Conservation (phyloP, 2,329 filamentous ascomycete species). For the Penicillium brevicompactum region DNA sequence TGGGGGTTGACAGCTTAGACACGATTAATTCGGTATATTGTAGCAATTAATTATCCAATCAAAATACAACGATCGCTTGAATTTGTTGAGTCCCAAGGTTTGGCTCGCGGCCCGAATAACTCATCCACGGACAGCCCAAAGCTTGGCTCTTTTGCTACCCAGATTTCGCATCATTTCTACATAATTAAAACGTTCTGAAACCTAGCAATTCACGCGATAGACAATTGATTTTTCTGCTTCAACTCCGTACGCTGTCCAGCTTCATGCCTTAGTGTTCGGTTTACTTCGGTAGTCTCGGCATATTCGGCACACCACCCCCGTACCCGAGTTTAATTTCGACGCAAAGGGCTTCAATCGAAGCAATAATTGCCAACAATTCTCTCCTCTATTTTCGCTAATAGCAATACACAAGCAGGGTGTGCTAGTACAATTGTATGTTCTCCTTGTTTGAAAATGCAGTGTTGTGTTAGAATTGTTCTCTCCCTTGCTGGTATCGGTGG, state of each 20-base stretch:
- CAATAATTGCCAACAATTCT: conserved; percentile 16
- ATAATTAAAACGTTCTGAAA: neutral
- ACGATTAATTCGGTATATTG: conserved; percentile 12
- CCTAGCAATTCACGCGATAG: no score
- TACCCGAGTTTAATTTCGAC: neutral
- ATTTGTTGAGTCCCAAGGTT: conserved; percentile 9
- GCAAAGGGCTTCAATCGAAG: neutral
- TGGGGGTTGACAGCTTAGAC: conserved; percentile 15
- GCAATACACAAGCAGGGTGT: conserved; percentile 4
- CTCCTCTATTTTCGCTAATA: conserved; percentile 6
- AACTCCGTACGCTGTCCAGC: no score
- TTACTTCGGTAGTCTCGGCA: no score
- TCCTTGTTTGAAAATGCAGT: neutral
- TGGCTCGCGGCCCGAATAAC: conserved; percentile 8
- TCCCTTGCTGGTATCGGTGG: conserved; percentile 25
- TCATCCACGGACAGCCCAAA: conserved; percentile 6
- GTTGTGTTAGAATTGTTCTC: neutral
- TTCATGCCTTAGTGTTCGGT: no score
- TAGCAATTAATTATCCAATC: conserved; percentile 6
- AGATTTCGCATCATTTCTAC: neutral
- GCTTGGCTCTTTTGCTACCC: conserved; percentile 5
- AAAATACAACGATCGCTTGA: conserved; percentile 7
- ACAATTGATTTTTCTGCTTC: no score
- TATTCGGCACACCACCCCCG: no score
- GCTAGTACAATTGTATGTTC: neutral